Base-by-base conservation (phyloP, 2,329 filamentous ascomycete genomes). In the Penicillium crustosum region DNA sequence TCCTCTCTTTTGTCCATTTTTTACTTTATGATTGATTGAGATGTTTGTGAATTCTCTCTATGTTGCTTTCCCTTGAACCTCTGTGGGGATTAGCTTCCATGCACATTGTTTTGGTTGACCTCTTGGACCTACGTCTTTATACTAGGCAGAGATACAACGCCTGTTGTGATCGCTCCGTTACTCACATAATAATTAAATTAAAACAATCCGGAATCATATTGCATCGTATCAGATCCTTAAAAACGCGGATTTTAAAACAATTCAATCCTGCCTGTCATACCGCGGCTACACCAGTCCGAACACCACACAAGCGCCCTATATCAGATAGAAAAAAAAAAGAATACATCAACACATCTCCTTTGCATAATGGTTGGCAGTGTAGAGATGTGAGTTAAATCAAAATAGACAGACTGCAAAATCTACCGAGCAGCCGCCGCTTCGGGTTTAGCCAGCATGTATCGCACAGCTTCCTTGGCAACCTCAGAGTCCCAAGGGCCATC, bases 401-500 rank as follows among this genome's bases (percentile, higher is more conserved):
- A 39, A 48, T 31, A 29, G 12, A 51, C 38, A 31, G 15, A n/a
- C 36, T 36, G 23, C 5, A 54, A 61, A 45, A 57, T 21, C 53
- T 64, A 70, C 50, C 69, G 68, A 53, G 65, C 66, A 60, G 64
- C 60, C 7, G 62, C 59, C 27, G 73, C 73, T 51, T 78, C 75
- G 17, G 75, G 76, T 67, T 77, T 81, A 25, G 82, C 82, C 66
- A 87, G 76, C 80, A 83, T 85, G 62, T 87, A 77, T 27, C 83
- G 81, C 49, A 87, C 85, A 45, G 83, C 83, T 71, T 88, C 85
- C 64, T 78, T 81, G 4, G 87, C 87, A 56, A 84, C 78, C 47
- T 83, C 78, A 51, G 79, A 83, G 39, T 83, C 83, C 87, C 87
- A 89, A 31, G 86, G 82, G 41, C 86, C 80, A n/a, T 82, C 81